These are phyloP conservation scores for Mallotus nudiflorus DNA, from an alignment of 345 rosid species.

Conservation along the genomic window DNA sequence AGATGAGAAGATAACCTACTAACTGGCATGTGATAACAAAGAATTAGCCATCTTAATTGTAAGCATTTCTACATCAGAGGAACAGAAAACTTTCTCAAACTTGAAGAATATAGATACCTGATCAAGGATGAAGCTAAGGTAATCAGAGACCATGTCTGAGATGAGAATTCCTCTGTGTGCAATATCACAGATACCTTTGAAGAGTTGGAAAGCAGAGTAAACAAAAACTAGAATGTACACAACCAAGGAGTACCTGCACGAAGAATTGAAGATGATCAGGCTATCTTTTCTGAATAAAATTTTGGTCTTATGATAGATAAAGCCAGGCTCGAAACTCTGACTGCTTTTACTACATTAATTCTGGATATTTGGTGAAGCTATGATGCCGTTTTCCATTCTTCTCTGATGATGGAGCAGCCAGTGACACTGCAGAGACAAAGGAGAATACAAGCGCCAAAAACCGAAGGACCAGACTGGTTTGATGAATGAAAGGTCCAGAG, in stretches of 20 bases:
- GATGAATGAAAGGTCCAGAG: constrained; percentile 38
- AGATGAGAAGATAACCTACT: constrained; percentile 62
- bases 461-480: constrained; percentile 45
- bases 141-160: constrained; percentile 63
- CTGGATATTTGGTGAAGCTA: constrained; percentile 53
- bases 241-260: constrained; percentile 62
- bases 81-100: neutral
- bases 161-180: constrained; percentile 63
- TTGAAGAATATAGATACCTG: constrained; percentile 39
- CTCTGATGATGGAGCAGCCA: constrained; percentile 41
- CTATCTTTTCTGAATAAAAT: too few relatives aligned
- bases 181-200: constrained; percentile 67
- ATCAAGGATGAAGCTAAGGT: constrained; percentile 61
- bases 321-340: constrained; percentile 14
- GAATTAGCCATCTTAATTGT: constrained; percentile 11
- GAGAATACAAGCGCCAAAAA: constrained; percentile 50
- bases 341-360: constrained; percentile 40
- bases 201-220: constrained; percentile 65
- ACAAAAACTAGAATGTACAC: constrained; percentile 44
- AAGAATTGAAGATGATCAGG: neutral
- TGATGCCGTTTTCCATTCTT: constrained; percentile 29
- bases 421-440: constrained; percentile 60
- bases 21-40: constrained; percentile 31
- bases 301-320: neutral
- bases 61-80: neutral